These are phyloP conservation scores for Saccharomycopsis javanensis DNA, from an alignment of 805 yeast genomes.

Conservation along the genomic window DNA sequence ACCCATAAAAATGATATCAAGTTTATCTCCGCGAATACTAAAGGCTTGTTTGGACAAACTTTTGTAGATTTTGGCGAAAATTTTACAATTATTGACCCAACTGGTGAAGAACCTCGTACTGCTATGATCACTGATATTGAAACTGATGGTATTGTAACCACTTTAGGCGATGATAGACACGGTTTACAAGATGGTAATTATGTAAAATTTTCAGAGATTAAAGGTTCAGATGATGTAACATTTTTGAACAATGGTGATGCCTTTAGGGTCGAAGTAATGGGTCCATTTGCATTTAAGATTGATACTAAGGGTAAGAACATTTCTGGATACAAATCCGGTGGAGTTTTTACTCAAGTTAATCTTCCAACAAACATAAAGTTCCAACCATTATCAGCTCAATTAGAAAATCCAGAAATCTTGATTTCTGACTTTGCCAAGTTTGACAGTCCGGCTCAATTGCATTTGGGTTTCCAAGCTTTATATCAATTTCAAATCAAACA, in stretches of 20 bases:
- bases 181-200: conserved; percentile 87
- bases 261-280: conserved; percentile 71
- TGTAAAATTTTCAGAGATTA: conserved; percentile 78
- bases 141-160: conserved; percentile 81
- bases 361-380: conserved; percentile 60
- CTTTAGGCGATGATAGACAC: conserved; percentile 85
- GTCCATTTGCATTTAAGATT: conserved; percentile 89
- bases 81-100: conserved; percentile 72
- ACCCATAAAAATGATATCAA: conserved; percentile 69
- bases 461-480: conserved; percentile 85
- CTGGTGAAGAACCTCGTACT: conserved; percentile 84
- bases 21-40: conserved; percentile 70
- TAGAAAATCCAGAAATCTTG: conserved; percentile 67
- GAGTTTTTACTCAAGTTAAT: conserved; percentile 87
- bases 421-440: conserved; percentile 89
- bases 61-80: conserved; percentile 85
- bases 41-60: conserved; percentile 80
- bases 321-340: conserved; percentile 72
- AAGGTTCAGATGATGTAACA: conserved; percentile 47
- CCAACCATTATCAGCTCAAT: conserved; percentile 53
- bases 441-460: conserved; percentile 84
- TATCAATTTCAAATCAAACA: conserved; percentile 60
- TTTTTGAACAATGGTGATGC: conserved; percentile 65
- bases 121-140: conserved; percentile 91
- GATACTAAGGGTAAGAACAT: conserved; percentile 35